A percentile compares a stretch with the other conserved stretches of the same genome.
phyloP scores from a whole-genome alignment of 176 grass and related monocot genomes.

The Dactylis glomerata region DNA sequence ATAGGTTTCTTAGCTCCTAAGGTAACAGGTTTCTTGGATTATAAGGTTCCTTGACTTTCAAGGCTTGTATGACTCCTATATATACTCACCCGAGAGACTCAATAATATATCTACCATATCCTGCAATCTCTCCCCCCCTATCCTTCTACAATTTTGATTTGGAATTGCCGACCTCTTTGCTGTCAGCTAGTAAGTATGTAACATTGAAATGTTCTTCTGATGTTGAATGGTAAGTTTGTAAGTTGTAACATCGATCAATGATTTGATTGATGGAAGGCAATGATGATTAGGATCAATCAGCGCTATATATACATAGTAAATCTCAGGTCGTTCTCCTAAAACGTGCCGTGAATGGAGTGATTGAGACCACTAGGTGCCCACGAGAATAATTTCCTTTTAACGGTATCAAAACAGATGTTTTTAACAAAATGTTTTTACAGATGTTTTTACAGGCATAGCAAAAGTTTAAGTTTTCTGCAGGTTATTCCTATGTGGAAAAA shows the following conservation, averaged over 20 bases:
- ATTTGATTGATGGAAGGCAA: not conserved
- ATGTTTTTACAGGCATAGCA: too few species aligned
- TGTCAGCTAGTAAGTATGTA: not conserved
- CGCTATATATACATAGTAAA: not conserved
- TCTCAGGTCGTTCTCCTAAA: not conserved
- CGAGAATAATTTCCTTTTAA: not conserved
- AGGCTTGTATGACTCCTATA: too few species aligned
- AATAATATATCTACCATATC: too few species aligned
- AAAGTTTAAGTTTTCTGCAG: too few species aligned
- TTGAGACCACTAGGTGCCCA: not conserved
- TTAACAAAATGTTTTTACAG: too few species aligned
- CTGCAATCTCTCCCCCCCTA: too few species aligned
- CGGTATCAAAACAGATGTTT: not conserved
- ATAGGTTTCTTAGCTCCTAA: too few species aligned
- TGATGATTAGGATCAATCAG: not conserved
- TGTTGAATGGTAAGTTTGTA: not conserved
- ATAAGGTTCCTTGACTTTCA: too few species aligned
- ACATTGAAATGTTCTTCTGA: not conserved
- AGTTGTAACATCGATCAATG: not conserved
- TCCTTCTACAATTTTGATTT: too few species aligned
- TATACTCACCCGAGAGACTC: too few species aligned
- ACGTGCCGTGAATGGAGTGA: not conserved
- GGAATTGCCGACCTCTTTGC: not conserved
- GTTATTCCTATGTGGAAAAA: too few species aligned
- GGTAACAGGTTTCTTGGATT: too few species aligned